Percentiles rank a stretch among this genome's conserved stretches.
phyloP scores from a whole-genome alignment of 768 basidiomycete genomes.

The Panaeolus papilionaceus region DNA sequence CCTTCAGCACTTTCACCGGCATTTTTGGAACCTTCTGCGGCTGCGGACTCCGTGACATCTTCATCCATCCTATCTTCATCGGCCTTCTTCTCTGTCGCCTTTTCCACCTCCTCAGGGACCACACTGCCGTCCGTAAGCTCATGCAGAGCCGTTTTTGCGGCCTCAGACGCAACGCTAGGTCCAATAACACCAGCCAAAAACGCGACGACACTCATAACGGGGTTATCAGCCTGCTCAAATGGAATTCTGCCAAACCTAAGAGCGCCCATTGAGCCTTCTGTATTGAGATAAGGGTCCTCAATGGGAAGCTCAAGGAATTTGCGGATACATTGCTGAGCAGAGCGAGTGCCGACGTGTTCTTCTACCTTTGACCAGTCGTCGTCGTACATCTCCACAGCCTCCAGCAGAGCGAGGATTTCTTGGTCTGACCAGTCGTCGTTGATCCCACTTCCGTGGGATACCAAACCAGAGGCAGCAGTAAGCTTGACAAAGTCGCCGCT shows the following conservation, averaged over 20 bases:
- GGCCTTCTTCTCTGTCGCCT: conserved; percentile 34
- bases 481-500: conserved; percentile 96
- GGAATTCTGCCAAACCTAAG: conserved; percentile 82
- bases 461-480: conserved; percentile 49
- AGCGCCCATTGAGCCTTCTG: conserved; percentile 77
- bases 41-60: conserved; percentile 36
- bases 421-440: conserved; percentile 90
- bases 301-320: conserved; percentile 97
- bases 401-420: conserved; percentile 87
- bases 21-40: conserved; percentile 23
- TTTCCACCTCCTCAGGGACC: conserved; percentile 38
- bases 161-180: conserved; percentile 90
- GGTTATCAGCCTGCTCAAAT: conserved; percentile 95
- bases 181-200: conserved; percentile 94
- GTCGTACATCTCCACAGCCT: conserved; percentile 97
- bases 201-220: conserved; percentile 98
- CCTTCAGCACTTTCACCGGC: conserved; percentile 40
- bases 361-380: conserved; percentile 96
- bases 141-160: conserved; percentile 89
- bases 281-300: conserved; percentile 89
- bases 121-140: conserved; percentile 69
- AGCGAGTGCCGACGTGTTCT: conserved; percentile 91
- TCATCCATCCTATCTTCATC: conserved; percentile 57
- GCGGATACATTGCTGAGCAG: conserved; percentile 93
- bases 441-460: conserved; percentile 42